phyloP scores from a whole-genome alignment of 2,329 filamentous ascomycete species.

The Purpureocillium lavendulum region DNA sequence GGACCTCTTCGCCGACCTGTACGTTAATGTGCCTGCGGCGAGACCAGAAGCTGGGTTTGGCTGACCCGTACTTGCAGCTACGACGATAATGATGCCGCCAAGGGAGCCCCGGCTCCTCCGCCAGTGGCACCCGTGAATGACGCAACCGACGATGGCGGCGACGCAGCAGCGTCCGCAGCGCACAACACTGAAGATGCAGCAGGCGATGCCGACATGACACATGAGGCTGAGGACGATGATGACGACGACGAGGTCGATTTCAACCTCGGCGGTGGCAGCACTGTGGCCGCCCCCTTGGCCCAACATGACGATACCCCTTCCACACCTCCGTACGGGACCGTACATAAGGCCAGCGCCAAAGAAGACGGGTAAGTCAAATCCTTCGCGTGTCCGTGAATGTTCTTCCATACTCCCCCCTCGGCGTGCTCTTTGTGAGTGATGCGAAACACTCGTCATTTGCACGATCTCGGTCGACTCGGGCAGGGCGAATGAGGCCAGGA shows the following conservation, averaged over 20 bases:
- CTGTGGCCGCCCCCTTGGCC: conserved; percentile 16
- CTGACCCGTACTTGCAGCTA: conserved; percentile 38
- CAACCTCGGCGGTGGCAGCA: conserved; percentile 40
- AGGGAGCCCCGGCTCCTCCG: conserved; percentile 23
- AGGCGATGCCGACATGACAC: conserved; percentile 31
- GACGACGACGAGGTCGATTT: conserved; percentile 53
- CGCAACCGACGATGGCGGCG: too few species aligned
- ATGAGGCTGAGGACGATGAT: conserved; percentile 37
- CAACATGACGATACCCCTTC: conserved; percentile 22
- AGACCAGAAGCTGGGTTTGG: not conserved
- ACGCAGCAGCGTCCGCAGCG: not conserved
- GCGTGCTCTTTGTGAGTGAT: conserved; percentile 14
- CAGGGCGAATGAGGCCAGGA: conserved; percentile 11
- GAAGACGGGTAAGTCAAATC: conserved; percentile 34
- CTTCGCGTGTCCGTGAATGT: not conserved
- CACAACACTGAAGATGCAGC: not conserved
- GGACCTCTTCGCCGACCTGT: conserved; percentile 95
- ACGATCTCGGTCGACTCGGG: too few species aligned
- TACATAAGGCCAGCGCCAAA: conserved; percentile 55
- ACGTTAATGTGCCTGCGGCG: conserved; percentile 25
- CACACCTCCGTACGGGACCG: conserved; percentile 25
- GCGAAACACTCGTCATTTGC: not conserved
- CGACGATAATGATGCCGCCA: conserved; percentile 51
- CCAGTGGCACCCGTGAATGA: too few species aligned
- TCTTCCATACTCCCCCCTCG: not conserved